Evolutionary conservation across 2,329 filamentous ascomycete species (phyloP).

Genomic region (Zasmidium cellare): DNA sequence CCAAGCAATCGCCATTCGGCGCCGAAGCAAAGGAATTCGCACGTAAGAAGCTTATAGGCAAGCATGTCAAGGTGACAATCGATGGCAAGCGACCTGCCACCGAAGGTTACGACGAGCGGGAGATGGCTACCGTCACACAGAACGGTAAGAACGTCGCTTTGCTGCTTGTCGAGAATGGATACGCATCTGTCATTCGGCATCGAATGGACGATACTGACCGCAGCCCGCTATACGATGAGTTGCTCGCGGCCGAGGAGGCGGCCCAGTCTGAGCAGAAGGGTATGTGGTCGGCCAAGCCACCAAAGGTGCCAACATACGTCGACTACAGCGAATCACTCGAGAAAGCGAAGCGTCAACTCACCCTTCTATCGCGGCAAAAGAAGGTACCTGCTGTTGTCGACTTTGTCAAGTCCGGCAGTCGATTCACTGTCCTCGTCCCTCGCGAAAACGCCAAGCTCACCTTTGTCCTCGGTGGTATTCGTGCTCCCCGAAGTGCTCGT

Average conservation of each 20-base stretch:
- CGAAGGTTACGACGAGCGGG: constrained; percentile 90
- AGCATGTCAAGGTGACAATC: constrained; percentile 85
- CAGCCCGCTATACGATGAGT: constrained; percentile 89
- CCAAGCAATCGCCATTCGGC: constrained; percentile 82
- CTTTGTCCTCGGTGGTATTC: constrained; percentile 89
- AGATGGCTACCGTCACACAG: constrained; percentile 83
- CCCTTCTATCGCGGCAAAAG: constrained; percentile 84
- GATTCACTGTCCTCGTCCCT: constrained; percentile 89
- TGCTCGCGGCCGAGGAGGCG: constrained; percentile 73
- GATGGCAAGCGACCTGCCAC: constrained; percentile 88
- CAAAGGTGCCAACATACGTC: constrained; percentile 77
- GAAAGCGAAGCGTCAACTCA: constrained; percentile 92
- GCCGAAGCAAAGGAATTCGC: constrained; percentile 96
- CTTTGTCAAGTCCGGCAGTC: constrained; percentile 94
- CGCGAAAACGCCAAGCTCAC: constrained; percentile 93
- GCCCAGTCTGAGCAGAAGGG: constrained; percentile 89
- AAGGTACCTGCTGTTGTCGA: constrained; percentile 92
- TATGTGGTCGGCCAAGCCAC: constrained; percentile 89
- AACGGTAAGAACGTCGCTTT: constrained; percentile 87
- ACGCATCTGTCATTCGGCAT: constrained; percentile 91
- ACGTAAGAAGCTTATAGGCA: constrained; percentile 90
- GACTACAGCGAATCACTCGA: constrained; percentile 92
- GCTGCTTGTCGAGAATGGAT: constrained; percentile 84
- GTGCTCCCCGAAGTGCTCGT: constrained; percentile 82
- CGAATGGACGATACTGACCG: constrained; percentile 92